A percentile compares a stretch with the other conserved stretches of the same genome.
Evolutionary conservation across 1,139 yeast genomes (phyloP).

Genomic region (Fermentozyma sake): DNA sequence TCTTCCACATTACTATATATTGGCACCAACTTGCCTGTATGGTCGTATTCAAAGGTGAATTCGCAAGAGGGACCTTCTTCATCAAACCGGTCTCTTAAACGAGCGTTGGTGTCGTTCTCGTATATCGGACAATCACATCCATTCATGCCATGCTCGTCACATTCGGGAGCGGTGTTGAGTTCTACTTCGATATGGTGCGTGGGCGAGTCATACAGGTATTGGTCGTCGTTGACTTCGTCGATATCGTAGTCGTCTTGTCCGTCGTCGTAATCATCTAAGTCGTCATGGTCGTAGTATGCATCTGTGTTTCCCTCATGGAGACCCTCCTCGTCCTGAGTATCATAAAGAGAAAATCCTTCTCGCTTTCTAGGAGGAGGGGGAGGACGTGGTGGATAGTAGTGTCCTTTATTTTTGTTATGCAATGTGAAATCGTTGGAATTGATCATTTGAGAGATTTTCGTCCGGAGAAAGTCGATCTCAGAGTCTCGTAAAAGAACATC

Average conservation of each 20-base stretch:
- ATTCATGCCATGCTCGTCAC: conserved; percentile 28
- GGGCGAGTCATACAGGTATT: conserved; percentile 23
- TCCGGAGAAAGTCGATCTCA: conserved; percentile 31
- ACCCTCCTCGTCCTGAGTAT: conserved; percentile 40
- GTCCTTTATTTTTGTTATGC: conserved; percentile 2
- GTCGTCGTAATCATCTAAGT: conserved; percentile 11
- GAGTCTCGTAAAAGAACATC: conserved; percentile 22
- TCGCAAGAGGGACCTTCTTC: conserved; percentile 29
- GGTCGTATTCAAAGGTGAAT: conserved; percentile 42
- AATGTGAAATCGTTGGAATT: conserved; percentile 10
- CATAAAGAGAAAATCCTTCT: conserved; percentile 37
- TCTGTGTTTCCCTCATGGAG: conserved; percentile 30
- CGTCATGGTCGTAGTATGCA: conserved; percentile 13
- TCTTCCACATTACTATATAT: conserved; percentile 39
- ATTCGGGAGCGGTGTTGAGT: conserved; percentile 29
- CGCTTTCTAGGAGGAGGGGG: conserved; percentile 6
- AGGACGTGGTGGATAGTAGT: conserved; percentile 1
- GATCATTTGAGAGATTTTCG: conserved; percentile 25
- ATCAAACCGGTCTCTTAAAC: conserved; percentile 6
- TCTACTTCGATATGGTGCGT: conserved; percentile 42
- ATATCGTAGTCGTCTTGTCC: conserved; percentile 19
- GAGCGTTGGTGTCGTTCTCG: conserved; percentile 8
- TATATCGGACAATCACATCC: conserved; percentile 30
- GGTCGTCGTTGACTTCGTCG: conserved; percentile 28
- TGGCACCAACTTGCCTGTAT: conserved; percentile 40